Conservation (phyloP, 257 asterid species). For the Plantago major region DNA sequence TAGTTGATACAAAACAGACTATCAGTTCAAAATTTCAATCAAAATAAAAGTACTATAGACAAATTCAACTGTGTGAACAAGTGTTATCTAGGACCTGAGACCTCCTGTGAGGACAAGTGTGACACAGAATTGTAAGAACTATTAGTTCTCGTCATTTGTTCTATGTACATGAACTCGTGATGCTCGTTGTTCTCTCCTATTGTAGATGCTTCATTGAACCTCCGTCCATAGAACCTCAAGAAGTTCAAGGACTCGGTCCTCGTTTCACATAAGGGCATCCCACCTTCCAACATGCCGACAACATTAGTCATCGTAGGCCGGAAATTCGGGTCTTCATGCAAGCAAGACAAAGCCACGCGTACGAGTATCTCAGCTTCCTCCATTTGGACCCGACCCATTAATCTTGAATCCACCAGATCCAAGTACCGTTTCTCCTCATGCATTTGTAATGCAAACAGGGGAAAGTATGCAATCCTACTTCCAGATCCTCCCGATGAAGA, state of each 20-base stretch:
- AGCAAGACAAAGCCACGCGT: constrained; percentile 72
- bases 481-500: constrained; percentile 32
- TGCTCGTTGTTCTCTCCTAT: constrained; percentile 24
- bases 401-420: constrained; percentile 67
- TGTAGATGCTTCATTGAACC: constrained; percentile 59
- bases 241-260: constrained; percentile 56
- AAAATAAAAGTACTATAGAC: constrained; percentile 1
- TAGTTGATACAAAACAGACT: not conserved
- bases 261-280: constrained; percentile 51
- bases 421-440: constrained; percentile 55
- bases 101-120: constrained; percentile 56
- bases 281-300: constrained; percentile 81
- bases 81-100: constrained; percentile 76
- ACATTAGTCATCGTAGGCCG: constrained; percentile 74
- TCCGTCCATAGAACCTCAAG: constrained; percentile 71
- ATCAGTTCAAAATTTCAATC: not conserved
- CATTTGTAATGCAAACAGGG: constrained; percentile 69
- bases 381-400: constrained; percentile 41
- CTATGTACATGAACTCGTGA: constrained; percentile 19
- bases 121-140: constrained; percentile 46
- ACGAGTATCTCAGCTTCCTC: constrained; percentile 70
- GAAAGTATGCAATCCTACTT: constrained; percentile 47
- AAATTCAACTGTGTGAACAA: not conserved
- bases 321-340: constrained; percentile 67
- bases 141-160: constrained; percentile 21